Evolutionary conservation across 371 early-diverging fungal genomes (phyloP), one percentile per base, ranked within the genome.

Genomic region (Thermomucor indicae-seudaticae): DNA sequence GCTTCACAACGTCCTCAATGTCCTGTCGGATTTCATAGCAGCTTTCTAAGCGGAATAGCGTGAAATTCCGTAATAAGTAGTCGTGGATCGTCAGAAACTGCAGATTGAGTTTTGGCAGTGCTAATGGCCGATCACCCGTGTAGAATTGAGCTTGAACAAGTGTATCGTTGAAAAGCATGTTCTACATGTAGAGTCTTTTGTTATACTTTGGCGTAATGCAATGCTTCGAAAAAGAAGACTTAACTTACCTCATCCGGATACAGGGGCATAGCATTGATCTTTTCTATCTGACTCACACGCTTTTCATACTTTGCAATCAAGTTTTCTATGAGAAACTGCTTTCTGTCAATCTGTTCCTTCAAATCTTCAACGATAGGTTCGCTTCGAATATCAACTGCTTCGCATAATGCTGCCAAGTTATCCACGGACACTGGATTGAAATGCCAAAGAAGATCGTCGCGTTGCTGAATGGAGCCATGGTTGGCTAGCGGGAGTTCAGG

Each of bases 41-140:
- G 46, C 80, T 79, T 60, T 96, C 94, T 17, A 91, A 57, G 11
- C 82, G 82, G 71, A 86, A 88, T 19, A 98, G 75, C n/a, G 79
- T 79, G 45, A 90, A 89, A 53, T 92, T 88, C 34, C 98, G 83
- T 22, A 84, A 65, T 27, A 97, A 66, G 62, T 96, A 96, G 59
- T 98, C 98, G 53, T 85, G 85, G 14, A 94, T 56, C 0, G 95
- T 90, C 62, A 98, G 71, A 62, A 88, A 98, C 65, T 98, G 98
- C 23, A 97, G 72, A 47, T 89, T 89, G 34, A 98, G 77, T 54
- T 95, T 93, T 2, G 98, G 97, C 7, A 93, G 67, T 0, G 93
- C 80, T 11, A 93, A 62, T 19, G 88, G 85, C 14, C 81, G 70
- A 30, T 79, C 85, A 24, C 89, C 84, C 6, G 76, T 57, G 58